phyloP scores from a whole-genome alignment of 2,329 filamentous ascomycete genomes.

The Talaromyces rugulosus region DNA sequence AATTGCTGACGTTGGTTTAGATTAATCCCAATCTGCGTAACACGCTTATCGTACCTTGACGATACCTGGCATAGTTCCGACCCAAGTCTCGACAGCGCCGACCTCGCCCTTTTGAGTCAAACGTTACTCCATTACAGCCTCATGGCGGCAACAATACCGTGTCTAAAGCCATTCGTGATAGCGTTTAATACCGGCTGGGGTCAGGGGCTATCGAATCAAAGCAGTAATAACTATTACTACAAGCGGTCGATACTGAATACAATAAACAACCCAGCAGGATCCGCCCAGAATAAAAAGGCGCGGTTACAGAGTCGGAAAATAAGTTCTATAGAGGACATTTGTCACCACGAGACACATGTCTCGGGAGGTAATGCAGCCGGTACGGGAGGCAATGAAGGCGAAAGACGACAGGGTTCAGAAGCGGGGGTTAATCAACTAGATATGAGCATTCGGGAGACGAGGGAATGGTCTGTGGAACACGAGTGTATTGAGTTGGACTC shows the following conservation, averaged over 20 bases:
- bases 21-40: neutral
- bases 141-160: slow-evolving; percentile 39
- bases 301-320: neutral
- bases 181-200: slow-evolving; percentile 38
- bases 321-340: neutral
- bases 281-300: slow-evolving; percentile 6
- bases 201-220: slow-evolving; percentile 10
- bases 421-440: slow-evolving; percentile 15
- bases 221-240: slow-evolving; percentile 6
- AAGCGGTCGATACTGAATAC: slow-evolving; percentile 9
- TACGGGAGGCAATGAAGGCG: neutral
- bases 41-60: neutral
- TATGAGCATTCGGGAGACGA: slow-evolving; percentile 19
- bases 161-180: slow-evolving; percentile 39
- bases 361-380: neutral
- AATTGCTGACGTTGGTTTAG: neutral
- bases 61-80: slow-evolving; percentile 20
- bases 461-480: slow-evolving; percentile 15
- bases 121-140: slow-evolving; percentile 39
- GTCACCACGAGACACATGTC: neutral
- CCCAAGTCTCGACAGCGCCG: slow-evolving; percentile 26
- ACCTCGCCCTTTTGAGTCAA: slow-evolving; percentile 32
- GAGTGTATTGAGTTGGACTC: slow-evolving; percentile 5
- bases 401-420: too few relatives aligned
- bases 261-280: slow-evolving; percentile 9